phyloP scores from a whole-genome alignment of 495 filamentous ascomycete species.

The Aspergillus saccharolyticus region DNA sequence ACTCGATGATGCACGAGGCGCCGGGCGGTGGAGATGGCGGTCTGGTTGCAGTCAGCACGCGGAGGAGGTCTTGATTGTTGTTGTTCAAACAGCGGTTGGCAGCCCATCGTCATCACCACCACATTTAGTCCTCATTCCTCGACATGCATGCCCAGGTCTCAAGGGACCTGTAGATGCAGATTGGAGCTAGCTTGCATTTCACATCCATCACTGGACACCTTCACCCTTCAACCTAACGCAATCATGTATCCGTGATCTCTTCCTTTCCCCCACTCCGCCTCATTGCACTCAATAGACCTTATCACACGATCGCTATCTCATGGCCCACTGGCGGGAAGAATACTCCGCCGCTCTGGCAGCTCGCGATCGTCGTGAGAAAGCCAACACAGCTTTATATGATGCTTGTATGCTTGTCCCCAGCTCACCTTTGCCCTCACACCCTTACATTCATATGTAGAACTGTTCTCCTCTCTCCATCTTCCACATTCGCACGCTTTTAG shows the following conservation, averaged over 20 bases:
- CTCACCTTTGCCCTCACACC: no score
- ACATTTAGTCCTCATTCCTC: not conserved
- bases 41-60: constrained; percentile 13
- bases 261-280: constrained; percentile 7
- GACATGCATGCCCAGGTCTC: not conserved
- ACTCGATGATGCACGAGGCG: constrained; percentile 34
- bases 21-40: constrained; percentile 35
- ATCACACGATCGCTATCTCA: constrained; percentile 19
- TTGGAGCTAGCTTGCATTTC: no score
- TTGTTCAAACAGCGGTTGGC: no score
- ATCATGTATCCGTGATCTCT: constrained; percentile 13
- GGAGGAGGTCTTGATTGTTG: no score
- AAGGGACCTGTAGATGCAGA: not conserved
- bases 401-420: constrained; percentile 48
- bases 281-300: constrained; percentile 13
- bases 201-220: not conserved
- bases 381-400: constrained; percentile 49
- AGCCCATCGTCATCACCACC: not conserved
- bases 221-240: not conserved
- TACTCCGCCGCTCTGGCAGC: constrained; percentile 50
- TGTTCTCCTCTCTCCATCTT: no score
- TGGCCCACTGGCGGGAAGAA: constrained; percentile 56
- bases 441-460: no score
- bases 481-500: no score
- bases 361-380: constrained; percentile 54